phyloP scores from a whole-genome alignment of 2,329 filamentous ascomycete genomes.

The Colletotrichum sp. region DNA sequence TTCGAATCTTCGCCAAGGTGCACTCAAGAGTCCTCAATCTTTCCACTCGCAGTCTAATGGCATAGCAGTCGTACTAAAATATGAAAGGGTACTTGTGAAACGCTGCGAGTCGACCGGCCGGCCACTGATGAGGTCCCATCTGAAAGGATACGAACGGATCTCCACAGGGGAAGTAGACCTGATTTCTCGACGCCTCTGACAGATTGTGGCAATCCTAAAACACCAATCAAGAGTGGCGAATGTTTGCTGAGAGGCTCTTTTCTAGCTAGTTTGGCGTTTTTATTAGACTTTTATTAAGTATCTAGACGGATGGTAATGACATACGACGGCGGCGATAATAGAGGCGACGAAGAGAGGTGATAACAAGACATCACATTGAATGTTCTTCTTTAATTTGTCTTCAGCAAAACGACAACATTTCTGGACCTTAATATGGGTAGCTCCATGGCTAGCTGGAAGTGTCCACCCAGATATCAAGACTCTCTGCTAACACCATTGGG shows the following conservation, averaged over 20 bases:
- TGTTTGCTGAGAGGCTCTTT: neutral
- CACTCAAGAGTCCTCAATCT: neutral
- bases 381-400: too few relatives aligned
- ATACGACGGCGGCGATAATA: neutral
- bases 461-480: too few relatives aligned
- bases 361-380: too few relatives aligned
- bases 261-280: neutral
- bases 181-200: neutral
- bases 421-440: too few relatives aligned
- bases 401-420: too few relatives aligned
- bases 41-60: neutral
- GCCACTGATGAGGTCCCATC: neutral
- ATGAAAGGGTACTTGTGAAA: neutral
- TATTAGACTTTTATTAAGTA: neutral
- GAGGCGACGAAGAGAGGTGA: too few relatives aligned
- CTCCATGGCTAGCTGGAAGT: too few relatives aligned
- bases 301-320: neutral
- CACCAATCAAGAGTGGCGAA: neutral
- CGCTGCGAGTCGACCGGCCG: neutral
- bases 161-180: neutral
- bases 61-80: neutral
- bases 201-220: neutral
- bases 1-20: neutral
- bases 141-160: neutral
- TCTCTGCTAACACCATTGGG: too few relatives aligned